A percentile compares a stretch with the other conserved stretches of the same genome.
phyloP scores from a whole-genome alignment of 1,284 basidiomycete species.

The Puccinia novopanici region DNA sequence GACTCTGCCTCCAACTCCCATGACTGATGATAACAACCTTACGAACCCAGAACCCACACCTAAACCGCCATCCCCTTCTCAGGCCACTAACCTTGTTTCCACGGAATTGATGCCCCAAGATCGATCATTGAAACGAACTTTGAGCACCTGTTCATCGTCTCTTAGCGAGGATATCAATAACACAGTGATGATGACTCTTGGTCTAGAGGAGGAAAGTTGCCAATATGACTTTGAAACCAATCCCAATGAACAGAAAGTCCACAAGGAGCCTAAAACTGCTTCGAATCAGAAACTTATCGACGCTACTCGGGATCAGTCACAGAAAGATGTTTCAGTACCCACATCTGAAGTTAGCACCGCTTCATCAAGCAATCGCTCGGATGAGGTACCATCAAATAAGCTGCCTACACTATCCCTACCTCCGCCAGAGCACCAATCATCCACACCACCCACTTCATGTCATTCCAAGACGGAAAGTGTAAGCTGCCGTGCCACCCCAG shows the following conservation, averaged over 20 bases:
- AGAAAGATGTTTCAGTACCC: neutral
- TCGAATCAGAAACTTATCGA: neutral
- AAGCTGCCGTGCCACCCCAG: neutral
- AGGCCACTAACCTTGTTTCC: neutral
- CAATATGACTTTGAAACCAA: neutral
- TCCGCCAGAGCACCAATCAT: neutral
- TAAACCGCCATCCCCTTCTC: neutral
- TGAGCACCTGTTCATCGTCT: slow-evolving; percentile 6
- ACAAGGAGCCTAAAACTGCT: neutral
- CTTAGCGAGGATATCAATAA: slow-evolving; percentile 10
- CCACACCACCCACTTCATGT: neutral
- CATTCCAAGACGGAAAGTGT: neutral
- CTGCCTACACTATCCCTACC: neutral
- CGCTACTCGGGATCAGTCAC: neutral
- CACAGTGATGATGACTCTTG: slow-evolving; percentile 26
- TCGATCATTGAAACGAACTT: neutral
- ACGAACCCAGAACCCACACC: neutral
- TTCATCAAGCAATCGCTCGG: neutral
- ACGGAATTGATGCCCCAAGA: neutral
- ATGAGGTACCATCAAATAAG: neutral
- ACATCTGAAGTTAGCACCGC: neutral
- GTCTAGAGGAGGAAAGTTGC: neutral
- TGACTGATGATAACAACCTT: neutral
- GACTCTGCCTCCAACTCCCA: no score
- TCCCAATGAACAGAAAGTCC: neutral